phyloP scores from a whole-genome alignment of 2,329 filamentous ascomycete species.

The Cadophora sp. region DNA sequence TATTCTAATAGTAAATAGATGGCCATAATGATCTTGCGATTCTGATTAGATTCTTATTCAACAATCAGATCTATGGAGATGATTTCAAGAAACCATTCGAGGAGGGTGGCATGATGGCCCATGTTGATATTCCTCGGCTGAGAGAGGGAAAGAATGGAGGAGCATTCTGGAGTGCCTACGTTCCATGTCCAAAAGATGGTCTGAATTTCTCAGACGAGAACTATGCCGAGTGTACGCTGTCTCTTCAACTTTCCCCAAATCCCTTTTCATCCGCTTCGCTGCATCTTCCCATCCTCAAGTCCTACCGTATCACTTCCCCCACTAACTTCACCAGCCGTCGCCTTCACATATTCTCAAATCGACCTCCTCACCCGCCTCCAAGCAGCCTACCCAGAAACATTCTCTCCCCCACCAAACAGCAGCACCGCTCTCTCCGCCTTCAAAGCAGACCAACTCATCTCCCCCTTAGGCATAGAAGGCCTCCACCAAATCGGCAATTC shows the following conservation, averaged over 20 bases:
- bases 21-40: conserved; percentile 91
- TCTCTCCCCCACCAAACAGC: conserved; percentile 69
- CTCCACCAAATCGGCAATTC: conserved; percentile 94
- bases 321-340: conserved; percentile 56
- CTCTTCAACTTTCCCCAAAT: too few species aligned
- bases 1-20: conserved; percentile 57
- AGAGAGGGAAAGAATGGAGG: conserved; percentile 76
- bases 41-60: conserved; percentile 67
- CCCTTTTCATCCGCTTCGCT: neutral
- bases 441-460: conserved; percentile 69
- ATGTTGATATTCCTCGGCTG: conserved; percentile 83
- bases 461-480: conserved; percentile 82
- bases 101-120: conserved; percentile 68
- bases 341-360: conserved; percentile 75
- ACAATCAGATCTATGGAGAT: conserved; percentile 78
- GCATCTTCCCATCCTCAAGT: neutral
- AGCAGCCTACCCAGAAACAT: conserved; percentile 68
- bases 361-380: conserved; percentile 73
- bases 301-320: neutral
- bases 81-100: conserved; percentile 80
- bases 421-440: conserved; percentile 68
- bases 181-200: conserved; percentile 75
- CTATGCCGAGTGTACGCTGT: conserved; percentile 67
- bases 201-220: conserved; percentile 76
- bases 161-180: conserved; percentile 92